Evolutionary conservation across 1,284 basidiomycete species (phyloP).

Genomic region (Sparassis latifolia): DNA sequence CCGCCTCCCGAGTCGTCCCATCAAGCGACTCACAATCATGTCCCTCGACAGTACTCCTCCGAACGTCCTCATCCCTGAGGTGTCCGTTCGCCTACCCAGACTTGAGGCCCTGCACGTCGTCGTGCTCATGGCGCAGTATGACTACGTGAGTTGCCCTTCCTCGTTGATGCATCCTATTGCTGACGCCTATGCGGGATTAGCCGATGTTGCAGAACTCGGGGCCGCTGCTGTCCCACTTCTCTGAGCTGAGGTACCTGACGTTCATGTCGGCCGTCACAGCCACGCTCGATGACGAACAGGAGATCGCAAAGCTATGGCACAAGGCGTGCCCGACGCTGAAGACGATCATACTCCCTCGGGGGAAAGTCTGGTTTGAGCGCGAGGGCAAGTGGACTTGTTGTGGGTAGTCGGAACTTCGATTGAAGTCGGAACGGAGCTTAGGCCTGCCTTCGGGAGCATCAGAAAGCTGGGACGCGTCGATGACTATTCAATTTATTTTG

Average conservation of each 20-base stretch:
- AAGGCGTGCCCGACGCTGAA: conserved; percentile 34
- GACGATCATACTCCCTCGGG: conserved; percentile 38
- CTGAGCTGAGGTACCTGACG: conserved; percentile 32
- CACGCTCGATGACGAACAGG: conserved; percentile 25
- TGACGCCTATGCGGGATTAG: conserved; percentile 14
- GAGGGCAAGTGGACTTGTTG: conserved; percentile 22
- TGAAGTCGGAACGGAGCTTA: no score
- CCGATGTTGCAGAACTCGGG: conserved; percentile 22
- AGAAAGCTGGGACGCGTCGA: no score
- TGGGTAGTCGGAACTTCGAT: neutral
- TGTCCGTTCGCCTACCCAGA: conserved; percentile 37
- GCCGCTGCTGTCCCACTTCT: conserved; percentile 25
- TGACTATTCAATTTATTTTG: no score
- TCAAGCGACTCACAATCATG: conserved; percentile 50
- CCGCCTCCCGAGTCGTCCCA: conserved; percentile 28
- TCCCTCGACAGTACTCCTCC: conserved; percentile 43
- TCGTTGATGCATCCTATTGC: neutral
- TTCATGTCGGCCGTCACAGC: conserved; percentile 30
- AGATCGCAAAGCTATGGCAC: conserved; percentile 31
- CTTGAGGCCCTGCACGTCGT: conserved; percentile 55
- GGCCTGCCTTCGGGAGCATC: no score
- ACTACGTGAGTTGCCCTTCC: conserved; percentile 29
- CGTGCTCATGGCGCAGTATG: conserved; percentile 38
- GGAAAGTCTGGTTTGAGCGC: conserved; percentile 33
- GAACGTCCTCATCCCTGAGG: conserved; percentile 35